Conservation (phyloP, 352 stramenopile species). For the Blastocystis sp. region DNA sequence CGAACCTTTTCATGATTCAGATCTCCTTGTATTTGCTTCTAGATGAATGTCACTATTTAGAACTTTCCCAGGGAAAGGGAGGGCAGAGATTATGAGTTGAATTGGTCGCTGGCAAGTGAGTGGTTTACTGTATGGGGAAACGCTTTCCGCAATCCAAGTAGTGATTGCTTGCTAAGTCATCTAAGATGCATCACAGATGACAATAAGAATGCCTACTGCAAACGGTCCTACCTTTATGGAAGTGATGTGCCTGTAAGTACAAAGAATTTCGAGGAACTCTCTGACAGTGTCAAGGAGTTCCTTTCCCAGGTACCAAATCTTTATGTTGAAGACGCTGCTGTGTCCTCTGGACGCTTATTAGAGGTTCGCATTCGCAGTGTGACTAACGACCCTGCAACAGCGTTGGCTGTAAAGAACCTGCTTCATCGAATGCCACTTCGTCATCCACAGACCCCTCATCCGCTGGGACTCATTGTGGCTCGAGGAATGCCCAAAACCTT, state of each 20-base stretch:
- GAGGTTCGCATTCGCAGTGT: slow-evolving; percentile 43
- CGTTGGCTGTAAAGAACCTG: slow-evolving; percentile 27
- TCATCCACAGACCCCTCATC: slow-evolving; percentile 47
- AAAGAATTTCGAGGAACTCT: slow-evolving; percentile 55
- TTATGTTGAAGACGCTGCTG: slow-evolving; percentile 63
- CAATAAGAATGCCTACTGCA: slow-evolving; percentile 40
- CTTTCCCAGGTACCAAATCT: slow-evolving; percentile 63
- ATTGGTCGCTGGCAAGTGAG: slow-evolving; percentile 65
- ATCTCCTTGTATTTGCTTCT: slow-evolving; percentile 2
- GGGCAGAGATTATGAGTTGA: slow-evolving; percentile 59
- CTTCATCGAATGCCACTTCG: slow-evolving; percentile 62
- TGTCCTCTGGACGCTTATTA: slow-evolving; percentile 25
- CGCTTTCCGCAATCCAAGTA: slow-evolving; percentile 46
- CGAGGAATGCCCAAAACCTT: slow-evolving; percentile 19
- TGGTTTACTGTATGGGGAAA: slow-evolving; percentile 67
- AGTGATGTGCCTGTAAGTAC: slow-evolving; percentile 30
- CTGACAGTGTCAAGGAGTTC: slow-evolving; percentile 65
- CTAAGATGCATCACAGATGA: slow-evolving; percentile 42
- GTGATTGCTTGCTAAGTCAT: slow-evolving; percentile 15
- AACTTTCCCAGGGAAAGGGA: slow-evolving; percentile 28
- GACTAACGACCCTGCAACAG: slow-evolving; percentile 56
- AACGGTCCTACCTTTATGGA: slow-evolving; percentile 24
- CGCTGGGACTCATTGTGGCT: slow-evolving; percentile 50
- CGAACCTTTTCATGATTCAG: slow-evolving; percentile 38
- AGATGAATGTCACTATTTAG: slow-evolving; percentile 6